phyloP scores from a whole-genome alignment of 108 stramenopile species.

The Fragilariopsis cylindrus region DNA sequence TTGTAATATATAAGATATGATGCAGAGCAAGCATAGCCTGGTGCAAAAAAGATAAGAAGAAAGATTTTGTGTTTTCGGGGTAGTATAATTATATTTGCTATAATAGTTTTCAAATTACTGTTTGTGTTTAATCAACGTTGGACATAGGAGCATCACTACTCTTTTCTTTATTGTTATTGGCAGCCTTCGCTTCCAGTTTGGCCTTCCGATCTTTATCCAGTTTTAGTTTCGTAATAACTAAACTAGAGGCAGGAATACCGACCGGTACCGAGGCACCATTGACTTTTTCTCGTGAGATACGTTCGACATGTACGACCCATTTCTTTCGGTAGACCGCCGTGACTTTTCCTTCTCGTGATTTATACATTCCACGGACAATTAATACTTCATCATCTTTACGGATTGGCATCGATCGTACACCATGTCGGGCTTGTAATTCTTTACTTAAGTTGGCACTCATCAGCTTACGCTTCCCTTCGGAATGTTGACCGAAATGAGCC shows the following conservation, averaged over 20 bases:
- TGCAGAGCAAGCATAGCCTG: conserved; percentile 19
- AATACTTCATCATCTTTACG: conserved; percentile 98
- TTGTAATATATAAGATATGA: neutral
- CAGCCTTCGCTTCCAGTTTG: conserved; percentile 93
- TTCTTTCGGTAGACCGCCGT: conserved; percentile 95
- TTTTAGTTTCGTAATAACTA: conserved; percentile 98
- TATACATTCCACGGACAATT: conserved; percentile 94
- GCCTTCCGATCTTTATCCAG: conserved; percentile 99
- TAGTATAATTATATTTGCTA: neutral
- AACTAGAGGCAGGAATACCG: conserved; percentile 94
- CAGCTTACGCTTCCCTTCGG: conserved; percentile 87
- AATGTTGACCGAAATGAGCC: conserved; percentile 98
- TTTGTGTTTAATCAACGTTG: conserved; percentile 90
- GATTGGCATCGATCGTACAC: conserved; percentile 98
- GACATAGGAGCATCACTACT: conserved; percentile 91
- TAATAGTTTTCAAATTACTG: conserved; percentile 8
- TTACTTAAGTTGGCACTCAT: conserved; percentile 98
- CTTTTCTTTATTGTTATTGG: conserved; percentile 61
- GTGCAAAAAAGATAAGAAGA: conserved; percentile 2
- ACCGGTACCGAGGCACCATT: conserved; percentile 91
- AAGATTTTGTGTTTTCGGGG: neutral
- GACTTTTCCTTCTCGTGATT: conserved; percentile 99
- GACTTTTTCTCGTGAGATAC: conserved; percentile 96
- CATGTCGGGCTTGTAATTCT: conserved; percentile 97
- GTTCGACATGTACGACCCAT: conserved; percentile 98